phyloP scores from a whole-genome alignment of 768 basidiomycete species.

The Kockovaella imperatae region DNA sequence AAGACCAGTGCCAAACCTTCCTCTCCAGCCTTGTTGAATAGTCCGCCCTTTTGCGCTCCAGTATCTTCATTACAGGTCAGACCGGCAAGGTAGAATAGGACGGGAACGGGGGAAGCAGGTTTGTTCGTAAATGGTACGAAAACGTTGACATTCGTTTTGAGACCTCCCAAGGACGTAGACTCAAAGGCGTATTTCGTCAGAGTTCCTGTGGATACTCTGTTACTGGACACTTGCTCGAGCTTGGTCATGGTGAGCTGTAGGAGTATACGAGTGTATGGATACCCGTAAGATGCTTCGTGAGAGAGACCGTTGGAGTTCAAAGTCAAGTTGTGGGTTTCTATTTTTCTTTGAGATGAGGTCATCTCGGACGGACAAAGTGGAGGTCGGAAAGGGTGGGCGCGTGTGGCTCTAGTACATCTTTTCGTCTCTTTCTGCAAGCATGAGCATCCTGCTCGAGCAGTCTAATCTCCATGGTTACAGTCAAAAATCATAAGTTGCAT shows the following conservation, averaged over 20 bases:
- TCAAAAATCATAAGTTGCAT: no score
- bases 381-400: no score
- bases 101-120: conserved; percentile 50
- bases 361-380: no score
- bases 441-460: no score
- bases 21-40: conserved; percentile 73
- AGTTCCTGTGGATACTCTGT: conserved; percentile 71
- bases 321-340: no score
- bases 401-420: no score
- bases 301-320: no score
- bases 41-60: conserved; percentile 84
- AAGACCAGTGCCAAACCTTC: conserved; percentile 86
- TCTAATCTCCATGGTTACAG: no score
- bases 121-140: conserved; percentile 65
- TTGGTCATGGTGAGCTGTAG: conserved; percentile 16
- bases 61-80: conserved; percentile 53
- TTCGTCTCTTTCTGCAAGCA: no score
- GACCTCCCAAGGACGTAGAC: conserved; percentile 40
- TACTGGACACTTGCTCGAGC: conserved; percentile 65
- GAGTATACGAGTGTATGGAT: no score
- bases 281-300: no score
- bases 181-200: conserved; percentile 60
- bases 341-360: no score
- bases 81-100: conserved; percentile 82
- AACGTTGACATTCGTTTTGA: conserved; percentile 69